Conservation (phyloP, 1,284 basidiomycete genomes). For the Lignosus rhinocerotis region DNA sequence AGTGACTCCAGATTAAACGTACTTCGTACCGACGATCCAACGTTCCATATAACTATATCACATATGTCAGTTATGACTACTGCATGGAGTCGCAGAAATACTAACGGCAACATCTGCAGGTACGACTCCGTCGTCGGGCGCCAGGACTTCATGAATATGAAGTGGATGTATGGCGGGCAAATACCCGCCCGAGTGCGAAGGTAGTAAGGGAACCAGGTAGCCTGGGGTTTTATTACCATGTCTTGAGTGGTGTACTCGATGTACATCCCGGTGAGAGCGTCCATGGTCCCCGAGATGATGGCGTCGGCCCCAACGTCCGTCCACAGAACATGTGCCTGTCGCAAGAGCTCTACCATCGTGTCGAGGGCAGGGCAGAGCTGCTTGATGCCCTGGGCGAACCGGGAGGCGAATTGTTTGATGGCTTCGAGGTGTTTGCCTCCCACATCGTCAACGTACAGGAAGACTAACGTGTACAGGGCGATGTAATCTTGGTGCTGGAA, state of each 20-base stretch:
- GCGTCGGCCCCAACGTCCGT: slow-evolving; percentile 15
- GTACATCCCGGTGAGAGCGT: slow-evolving; percentile 17
- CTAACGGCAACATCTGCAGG: slow-evolving; percentile 20
- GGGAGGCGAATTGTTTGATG: slow-evolving; percentile 3
- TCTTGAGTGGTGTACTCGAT: slow-evolving; percentile 16
- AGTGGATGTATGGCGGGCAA: slow-evolving; percentile 18
- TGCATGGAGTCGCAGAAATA: not conserved
- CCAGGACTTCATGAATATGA: slow-evolving; percentile 17
- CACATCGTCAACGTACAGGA: slow-evolving; percentile 9
- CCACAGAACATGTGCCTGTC: slow-evolving; percentile 14
- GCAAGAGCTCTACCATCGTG: slow-evolving; percentile 6
- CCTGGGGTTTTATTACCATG: slow-evolving; percentile 9
- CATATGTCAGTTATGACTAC: not conserved
- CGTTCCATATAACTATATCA: slow-evolving; percentile 18
- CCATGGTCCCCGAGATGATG: slow-evolving; percentile 18
- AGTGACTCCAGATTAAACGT: not conserved
- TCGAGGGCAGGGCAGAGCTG: slow-evolving; percentile 14
- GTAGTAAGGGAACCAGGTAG: slow-evolving; percentile 18
- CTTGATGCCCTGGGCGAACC: slow-evolving; percentile 1
- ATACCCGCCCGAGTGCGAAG: slow-evolving; percentile 19
- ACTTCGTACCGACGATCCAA: slow-evolving; percentile 20
- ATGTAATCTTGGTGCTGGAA: slow-evolving; percentile 5
- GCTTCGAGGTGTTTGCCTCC: not conserved
- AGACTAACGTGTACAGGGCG: slow-evolving; percentile 3
- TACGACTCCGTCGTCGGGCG: slow-evolving; percentile 13